Evolutionary conservation across 2,329 filamentous ascomycete species (phyloP), one percentile per base, ranked within the genome.

Genomic region (Epichloe aotearoae): DNA sequence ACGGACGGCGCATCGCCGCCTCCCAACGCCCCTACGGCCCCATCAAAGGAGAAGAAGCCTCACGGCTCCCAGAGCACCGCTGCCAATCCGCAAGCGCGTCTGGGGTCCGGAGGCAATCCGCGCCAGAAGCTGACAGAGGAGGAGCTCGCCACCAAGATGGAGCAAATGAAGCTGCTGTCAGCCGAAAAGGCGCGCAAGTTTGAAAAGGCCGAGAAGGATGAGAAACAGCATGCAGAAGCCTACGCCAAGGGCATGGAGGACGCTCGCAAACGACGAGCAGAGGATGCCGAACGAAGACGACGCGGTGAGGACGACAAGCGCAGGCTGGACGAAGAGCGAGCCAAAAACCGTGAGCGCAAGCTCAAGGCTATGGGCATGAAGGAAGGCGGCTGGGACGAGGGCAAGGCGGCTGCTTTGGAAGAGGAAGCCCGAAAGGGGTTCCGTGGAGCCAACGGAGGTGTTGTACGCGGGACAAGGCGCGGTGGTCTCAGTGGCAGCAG

Each of bases 141-240:
- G 1, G 75, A 83, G 63, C 72, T 83, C 4, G 69, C 76, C 0
- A 73, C 68, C 53, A 80, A 80, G 61, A 79, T 83, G 73, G 75
- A 76, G 57, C 68, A 76, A 61, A 81, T 80, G 74, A 77, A 78
- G 51, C 69, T 82, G 8, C 61, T 79, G 0, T 70, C 73, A 0
- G 76, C 74, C 0, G 79, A 82, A 61, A 79, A 77, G 65, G 72
- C 74, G 57, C 73, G 76, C 57, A 76, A 76, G 53, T 79, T 79
- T 56, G 75, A 81, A 58, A 73, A 77, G 60, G 76, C 75, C 1
- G 74, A 79, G 61, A 69, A 72, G 54, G 78, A 82, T 58, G 70
- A 78, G 64, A 72, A 70, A 51, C 73, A 75, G 51, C 77, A 80
- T 58, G 76, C 73, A 2, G 65, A 70, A 5, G 74, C 77, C 1